phyloP scores from a whole-genome alignment of 768 basidiomycete species.

The Cyclocybe aegerita region DNA sequence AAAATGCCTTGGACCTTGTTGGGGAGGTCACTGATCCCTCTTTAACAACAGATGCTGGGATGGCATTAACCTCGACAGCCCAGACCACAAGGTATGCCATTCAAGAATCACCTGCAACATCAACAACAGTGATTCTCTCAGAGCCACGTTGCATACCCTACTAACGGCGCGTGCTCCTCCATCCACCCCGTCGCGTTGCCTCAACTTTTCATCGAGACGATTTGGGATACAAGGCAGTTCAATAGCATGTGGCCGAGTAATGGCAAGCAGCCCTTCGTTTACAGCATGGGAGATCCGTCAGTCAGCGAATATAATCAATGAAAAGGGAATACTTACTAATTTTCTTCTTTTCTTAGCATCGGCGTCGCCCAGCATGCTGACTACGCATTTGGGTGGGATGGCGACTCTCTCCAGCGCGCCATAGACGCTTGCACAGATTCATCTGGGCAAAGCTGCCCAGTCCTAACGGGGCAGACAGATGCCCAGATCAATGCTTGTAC shows the following conservation, averaged over 20 bases:
- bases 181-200: constrained; percentile 17
- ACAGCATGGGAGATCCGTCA: constrained; percentile 21
- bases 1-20: not conserved
- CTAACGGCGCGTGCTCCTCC: constrained; percentile 14
- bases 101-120: not conserved
- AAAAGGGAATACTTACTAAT: not conserved
- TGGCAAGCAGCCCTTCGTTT: constrained; percentile 18
- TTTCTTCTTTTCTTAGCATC: constrained; percentile 4
- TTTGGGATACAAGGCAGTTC: constrained; percentile 19
- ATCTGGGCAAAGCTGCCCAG: constrained; percentile 17
- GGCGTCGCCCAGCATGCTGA: constrained; percentile 23
- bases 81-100: constrained; percentile 15
- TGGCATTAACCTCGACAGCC: constrained; percentile 18
- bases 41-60: constrained; percentile 18
- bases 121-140: not conserved
- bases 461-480: constrained; percentile 17
- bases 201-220: constrained; percentile 17
- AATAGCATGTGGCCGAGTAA: constrained; percentile 20
- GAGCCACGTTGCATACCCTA: constrained; percentile 18
- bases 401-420: constrained; percentile 18
- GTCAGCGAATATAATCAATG: not conserved
- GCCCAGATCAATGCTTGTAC: constrained; percentile 20
- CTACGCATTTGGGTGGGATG: constrained; percentile 23
- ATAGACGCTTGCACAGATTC: constrained; percentile 20
- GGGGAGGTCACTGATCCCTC: not conserved